Conservation (phyloP, 179 eudicot genomes). For the Heliamphora ciliata region DNA sequence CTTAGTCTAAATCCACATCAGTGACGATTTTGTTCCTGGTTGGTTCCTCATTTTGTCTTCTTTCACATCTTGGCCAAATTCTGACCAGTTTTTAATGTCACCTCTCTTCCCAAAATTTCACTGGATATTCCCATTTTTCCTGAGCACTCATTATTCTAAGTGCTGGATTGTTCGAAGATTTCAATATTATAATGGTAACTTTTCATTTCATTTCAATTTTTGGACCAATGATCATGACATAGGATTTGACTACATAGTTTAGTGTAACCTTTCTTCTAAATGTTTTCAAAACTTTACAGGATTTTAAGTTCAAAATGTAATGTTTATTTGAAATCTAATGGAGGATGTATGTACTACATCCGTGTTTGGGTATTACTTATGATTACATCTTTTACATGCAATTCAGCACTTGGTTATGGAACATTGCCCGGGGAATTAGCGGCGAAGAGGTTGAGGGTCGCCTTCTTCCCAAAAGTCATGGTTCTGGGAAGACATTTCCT, state of each 20-base stretch:
- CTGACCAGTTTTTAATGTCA: not conserved
- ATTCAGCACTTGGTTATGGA: conserved; percentile 90
- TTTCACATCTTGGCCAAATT: not conserved
- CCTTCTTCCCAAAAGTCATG: conserved; percentile 86
- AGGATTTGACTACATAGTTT: not conserved
- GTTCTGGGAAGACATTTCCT: conserved; percentile 88
- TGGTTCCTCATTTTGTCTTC: not conserved
- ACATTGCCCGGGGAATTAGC: conserved; percentile 76
- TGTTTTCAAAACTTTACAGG: not conserved
- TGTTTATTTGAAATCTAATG: not conserved
- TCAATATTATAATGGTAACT: not conserved
- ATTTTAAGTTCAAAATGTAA: not conserved
- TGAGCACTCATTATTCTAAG: not conserved
- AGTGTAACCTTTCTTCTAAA: not conserved
- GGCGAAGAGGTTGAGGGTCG: conserved; percentile 93
- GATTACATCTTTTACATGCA: conserved; percentile 16
- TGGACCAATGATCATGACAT: not conserved
- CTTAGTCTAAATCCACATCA: not conserved
- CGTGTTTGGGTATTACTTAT: conserved; percentile 2
- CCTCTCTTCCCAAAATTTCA: not conserved
- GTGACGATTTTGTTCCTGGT: not conserved
- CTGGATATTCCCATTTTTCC: not conserved
- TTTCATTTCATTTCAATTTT: not conserved
- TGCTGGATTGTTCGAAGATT: too few species aligned
- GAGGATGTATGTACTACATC: not conserved